Base-by-base conservation (phyloP, 768 basidiomycete species). In the Termitomyces titanicus region DNA sequence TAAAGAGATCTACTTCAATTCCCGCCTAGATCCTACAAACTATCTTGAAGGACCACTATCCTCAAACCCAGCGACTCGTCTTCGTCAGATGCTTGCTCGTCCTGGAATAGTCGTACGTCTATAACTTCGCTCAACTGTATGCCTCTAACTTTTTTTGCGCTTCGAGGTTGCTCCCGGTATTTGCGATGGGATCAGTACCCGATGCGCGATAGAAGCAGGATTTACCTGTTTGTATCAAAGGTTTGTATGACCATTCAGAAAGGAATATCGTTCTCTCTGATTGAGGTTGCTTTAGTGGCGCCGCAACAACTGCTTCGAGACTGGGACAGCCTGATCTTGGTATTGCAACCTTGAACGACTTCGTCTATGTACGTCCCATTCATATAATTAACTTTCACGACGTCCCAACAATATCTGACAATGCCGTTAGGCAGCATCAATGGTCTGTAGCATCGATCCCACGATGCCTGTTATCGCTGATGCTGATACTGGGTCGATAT, bases 281-380 rank as follows among this genome's bases (percentile, higher is more conserved):
- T 33, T 22, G 13, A 34, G 25, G 0, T 24, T 12, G 3, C 22
- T 29, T 45, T 46, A 84, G 86, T 61, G 89, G 89, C 49, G 88
- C 89, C 47, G 87, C 88, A 12, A 91, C 89, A 0, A 90, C 88
- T 12, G 89, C 89, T 39, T 89, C 89, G 0, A 80, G 88, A 15
- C 75, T 90, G 22, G 88, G 88, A n/a, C 83, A 84, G 64, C 88
- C 88, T n/a, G 88, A 90, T 66, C 74, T 90, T 40, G 88, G 86
- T 24, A 88, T 90, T 60, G 86, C 88, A 3, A 89, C 87, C 24
- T 63, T 89, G 63, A 89, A 88, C 60, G 88, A 90, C 63, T 90
- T 90, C 56, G 86, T 85, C 20, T 80, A 79, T 66, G 82, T 80
- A 58, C 57, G 56, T 63, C 11, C 12, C 10, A 47, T 35, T 42